Base-by-base conservation (phyloP, 495 filamentous ascomycete genomes). In the Penicillium subrubescens region DNA sequence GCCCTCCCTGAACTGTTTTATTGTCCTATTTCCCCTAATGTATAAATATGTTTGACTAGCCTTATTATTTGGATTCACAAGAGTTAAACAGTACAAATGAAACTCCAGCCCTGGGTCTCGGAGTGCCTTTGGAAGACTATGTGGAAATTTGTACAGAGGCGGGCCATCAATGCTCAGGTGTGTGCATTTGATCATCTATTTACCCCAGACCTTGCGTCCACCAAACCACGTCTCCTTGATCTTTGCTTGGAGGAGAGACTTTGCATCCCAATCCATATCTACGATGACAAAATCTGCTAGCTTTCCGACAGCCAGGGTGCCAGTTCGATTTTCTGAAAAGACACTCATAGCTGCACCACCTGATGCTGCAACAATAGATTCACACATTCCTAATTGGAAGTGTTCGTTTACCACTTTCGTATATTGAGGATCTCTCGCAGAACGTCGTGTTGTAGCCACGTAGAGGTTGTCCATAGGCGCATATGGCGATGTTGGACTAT, bases 401-500 rank as follows among this genome's bases (percentile, higher is more conserved):
- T 43, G 39, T 17, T 43, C 39, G 5, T 43, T 43, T 5, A 43
- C 39, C 14, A 43, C 14, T 43, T 43, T 43, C 3, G 39, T 5
- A n/a, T 43, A 43, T 14, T 43, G 39, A 43, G 14, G 39, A 6
- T 43, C 14, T 17, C 39, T 43, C 39, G 39, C 12, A 43, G 39
- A 43, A 43, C 14, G 39, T 43, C 39, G 39, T 14, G 39, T 43
- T n/a, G 39, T 43, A 43, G 39, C 39, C 0, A 43, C 39, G 15
- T 43, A 43, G 17, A 43, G 39, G n/a, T 43, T 43, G n/a, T 43
- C 15, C 39, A 43, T 43, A 4, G 39, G 39, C 17, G 39, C 39
- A 17, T 43, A 43, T n/a, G 39, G 39, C 15, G 39, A 43, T 14
- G 39, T 43, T 17, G 86, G 86, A 1, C 84, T 78, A 66, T 89